These are phyloP conservation scores for Stephanocyclus meneghinianus DNA, from an alignment of 352 stramenopile species.

Conservation along the genomic window DNA sequence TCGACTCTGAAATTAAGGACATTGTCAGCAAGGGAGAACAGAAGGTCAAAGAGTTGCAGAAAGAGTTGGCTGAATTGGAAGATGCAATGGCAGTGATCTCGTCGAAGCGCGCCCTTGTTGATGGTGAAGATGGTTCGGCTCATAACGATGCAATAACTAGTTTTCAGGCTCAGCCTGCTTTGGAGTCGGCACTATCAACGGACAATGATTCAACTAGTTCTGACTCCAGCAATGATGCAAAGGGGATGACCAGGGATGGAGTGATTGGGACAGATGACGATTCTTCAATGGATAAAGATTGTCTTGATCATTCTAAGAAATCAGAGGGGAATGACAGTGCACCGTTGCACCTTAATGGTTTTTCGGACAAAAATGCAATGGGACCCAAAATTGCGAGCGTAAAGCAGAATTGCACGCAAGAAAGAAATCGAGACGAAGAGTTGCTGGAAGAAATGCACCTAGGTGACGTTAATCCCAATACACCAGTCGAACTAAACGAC, in stretches of 20 bases:
- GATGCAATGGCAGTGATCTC: constrained; percentile 10
- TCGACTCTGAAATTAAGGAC: constrained; percentile 46
- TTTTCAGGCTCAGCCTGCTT: constrained; percentile 6
- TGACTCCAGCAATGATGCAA: not conserved
- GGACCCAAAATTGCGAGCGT: not conserved
- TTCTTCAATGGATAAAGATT: not conserved
- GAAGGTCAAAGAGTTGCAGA: constrained; percentile 33
- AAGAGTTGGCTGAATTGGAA: constrained; percentile 31
- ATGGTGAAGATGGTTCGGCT: not conserved
- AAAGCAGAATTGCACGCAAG: not conserved
- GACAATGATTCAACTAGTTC: constrained; percentile 22
- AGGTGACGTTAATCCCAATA: constrained; percentile 4
- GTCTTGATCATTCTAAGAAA: not conserved
- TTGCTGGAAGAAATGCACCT: not conserved
- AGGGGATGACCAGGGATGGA: not conserved
- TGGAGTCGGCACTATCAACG: constrained; percentile 16
- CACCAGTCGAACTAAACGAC: not conserved
- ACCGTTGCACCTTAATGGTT: not conserved
- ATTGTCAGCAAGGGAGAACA: constrained; percentile 21
- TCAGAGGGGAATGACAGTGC: not conserved
- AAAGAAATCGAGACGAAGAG: not conserved
- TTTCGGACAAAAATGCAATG: not conserved
- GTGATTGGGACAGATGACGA: not conserved
- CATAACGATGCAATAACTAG: not conserved
- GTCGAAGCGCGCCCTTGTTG: not conserved